phyloP scores from a whole-genome alignment of 163 green algal species.

The Coccomyxa subellipsoidea region DNA sequence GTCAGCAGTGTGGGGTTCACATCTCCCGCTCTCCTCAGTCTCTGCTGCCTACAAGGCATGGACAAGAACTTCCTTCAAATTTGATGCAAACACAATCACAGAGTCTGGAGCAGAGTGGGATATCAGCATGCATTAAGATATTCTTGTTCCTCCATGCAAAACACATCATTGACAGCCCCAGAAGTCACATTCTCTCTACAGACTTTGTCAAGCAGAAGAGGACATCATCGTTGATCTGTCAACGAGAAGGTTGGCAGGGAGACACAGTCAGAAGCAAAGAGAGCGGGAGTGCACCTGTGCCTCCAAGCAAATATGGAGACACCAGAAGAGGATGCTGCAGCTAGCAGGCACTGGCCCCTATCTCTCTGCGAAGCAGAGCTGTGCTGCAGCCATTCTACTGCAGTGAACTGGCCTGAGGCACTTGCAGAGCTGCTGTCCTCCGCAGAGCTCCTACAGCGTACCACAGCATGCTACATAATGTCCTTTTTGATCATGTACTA shows the following conservation, averaged over 20 bases:
- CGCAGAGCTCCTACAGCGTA: neutral
- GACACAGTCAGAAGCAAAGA: neutral
- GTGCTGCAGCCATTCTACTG: neutral
- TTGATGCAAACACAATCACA: too few relatives aligned
- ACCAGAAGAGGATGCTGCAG: neutral
- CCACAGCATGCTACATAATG: too few relatives aligned
- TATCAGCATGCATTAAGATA: too few relatives aligned
- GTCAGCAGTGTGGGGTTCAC: neutral
- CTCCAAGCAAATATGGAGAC: neutral
- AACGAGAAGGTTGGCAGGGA: neutral
- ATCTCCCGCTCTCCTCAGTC: neutral
- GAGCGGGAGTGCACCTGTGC: neutral
- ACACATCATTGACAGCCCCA: too few relatives aligned
- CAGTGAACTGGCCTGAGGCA: neutral
- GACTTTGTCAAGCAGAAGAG: neutral
- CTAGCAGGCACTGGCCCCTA: neutral
- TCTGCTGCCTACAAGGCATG: neutral
- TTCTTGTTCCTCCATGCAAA: too few relatives aligned
- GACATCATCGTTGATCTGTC: neutral
- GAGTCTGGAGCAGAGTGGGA: too few relatives aligned
- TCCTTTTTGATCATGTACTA: too few relatives aligned
- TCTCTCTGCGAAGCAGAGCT: neutral
- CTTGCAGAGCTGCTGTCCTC: neutral
- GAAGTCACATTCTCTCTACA: neutral
- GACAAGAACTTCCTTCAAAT: too few relatives aligned